Base-by-base conservation (phyloP, 1,139 yeast species). In the Taphrina communis region DNA sequence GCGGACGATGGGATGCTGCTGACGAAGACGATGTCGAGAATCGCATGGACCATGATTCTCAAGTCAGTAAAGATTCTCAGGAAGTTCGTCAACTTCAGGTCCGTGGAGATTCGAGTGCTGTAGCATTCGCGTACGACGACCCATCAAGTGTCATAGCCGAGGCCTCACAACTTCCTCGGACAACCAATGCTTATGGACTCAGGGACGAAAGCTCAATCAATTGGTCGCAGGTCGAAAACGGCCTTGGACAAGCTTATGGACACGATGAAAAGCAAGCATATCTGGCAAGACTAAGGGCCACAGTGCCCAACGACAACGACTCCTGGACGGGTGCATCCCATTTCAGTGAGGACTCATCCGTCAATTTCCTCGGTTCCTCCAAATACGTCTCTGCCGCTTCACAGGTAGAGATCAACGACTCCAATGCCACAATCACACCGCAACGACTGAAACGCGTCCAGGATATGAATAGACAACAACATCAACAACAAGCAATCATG, bases 11-110 rank as follows among this genome's bases (percentile, higher is more conserved):
- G 65, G 38, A 39, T 12, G 41, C 21, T 6, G 19, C 39, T n/a
- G 63, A 62, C 7, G 59, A 53, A 7, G 65, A 50, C n/a, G 39
- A 53, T 53, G 58, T 35, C 58, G 62, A 58, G 41, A 14, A 42
- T 12, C 41, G 31, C 25, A 63, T 63, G 67, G 67, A 63, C 17
- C 67, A 63, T 44, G 67, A 63, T 35, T 63, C 67, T 36, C 67
- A 63, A 46, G 31, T 53, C 25, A 53, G 42, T 19, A 50, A 50
- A 25, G 58, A 25, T 7, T 35, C 58, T 6, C 42, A 12, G 17
- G 60, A 56, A 41, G 60, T 56, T 11, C 36, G 60, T 8, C 60
- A 41, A 19, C 60, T 56, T 11, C 35, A 19, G 17, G 60, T 56
- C 60, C 39, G n/a, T 6, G 62, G 46, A 5, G 44, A 42, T n/a